Percentiles rank a stretch among this genome's conserved stretches.
Conservation (phyloP, 163 green algal species). For the Chlamydomonas reinhardtii region DNA sequence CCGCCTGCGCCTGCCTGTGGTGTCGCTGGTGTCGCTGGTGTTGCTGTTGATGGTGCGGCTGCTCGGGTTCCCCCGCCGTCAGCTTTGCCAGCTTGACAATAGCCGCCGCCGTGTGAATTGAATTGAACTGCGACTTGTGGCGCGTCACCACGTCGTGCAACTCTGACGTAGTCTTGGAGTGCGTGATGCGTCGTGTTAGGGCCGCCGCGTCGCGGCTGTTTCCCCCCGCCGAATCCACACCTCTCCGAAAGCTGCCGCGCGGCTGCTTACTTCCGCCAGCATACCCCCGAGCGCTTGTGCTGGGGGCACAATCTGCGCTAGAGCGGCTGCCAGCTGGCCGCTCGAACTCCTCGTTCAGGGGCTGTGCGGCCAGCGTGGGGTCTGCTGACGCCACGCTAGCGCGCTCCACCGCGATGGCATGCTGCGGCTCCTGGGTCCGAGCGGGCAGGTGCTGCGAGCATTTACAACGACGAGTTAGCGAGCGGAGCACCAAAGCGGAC, state of each 20-base stretch:
- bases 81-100: constrained; percentile 54
- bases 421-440: not conserved
- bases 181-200: constrained; percentile 24
- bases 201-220: constrained; percentile 27
- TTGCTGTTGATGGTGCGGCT: not conserved
- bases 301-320: not conserved
- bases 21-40: not conserved
- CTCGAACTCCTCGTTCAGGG: not conserved
- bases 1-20: not conserved
- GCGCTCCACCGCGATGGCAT: not conserved
- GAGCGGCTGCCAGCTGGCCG: not conserved
- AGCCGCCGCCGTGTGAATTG: constrained; percentile 40
- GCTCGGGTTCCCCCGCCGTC: not conserved
- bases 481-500: too few species aligned
- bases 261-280: not conserved
- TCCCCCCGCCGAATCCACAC: too few species aligned
- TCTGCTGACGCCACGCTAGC: not conserved
- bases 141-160: constrained; percentile 16
- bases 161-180: not conserved
- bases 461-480: not conserved
- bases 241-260: not conserved
- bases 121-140: constrained; percentile 15
- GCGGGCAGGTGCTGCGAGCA: constrained; percentile 24
- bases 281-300: constrained; percentile 9
- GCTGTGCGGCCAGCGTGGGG: not conserved